Base-by-base conservation (phyloP, 192 early-diverging fungal species). In the Linnemannia hyalina region DNA sequence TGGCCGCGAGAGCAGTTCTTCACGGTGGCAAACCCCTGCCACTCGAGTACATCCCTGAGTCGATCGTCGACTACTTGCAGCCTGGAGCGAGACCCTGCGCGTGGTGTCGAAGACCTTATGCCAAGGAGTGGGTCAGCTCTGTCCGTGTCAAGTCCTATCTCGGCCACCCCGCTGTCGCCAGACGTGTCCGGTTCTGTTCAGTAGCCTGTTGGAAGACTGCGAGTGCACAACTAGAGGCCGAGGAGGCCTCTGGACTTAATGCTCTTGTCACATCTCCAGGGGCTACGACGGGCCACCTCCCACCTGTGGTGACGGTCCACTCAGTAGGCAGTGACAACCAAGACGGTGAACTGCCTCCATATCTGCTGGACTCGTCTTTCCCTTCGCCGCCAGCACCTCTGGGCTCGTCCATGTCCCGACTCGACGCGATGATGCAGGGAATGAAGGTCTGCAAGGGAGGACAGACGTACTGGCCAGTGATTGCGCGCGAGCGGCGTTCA, bases 71-170 rank as follows among this genome's bases (percentile, higher is more conserved):
- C 40, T 91, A 83, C 52, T 80, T 73, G 35, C 75, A 78, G 78
- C 89, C 85, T 16, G 85, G 81, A 9, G 86, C 85, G 10, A 70
- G 85, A 40, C 89, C 85, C 1, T 90, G 89, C 76, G 89, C 57
- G 5, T 65, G 76, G 60, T 90, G 89, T 63, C 78, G 82, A 8
- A 55, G 74, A 41, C 83, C 91, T 0, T 92, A 89, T 84, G 88
- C 90, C 35, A 90, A 92, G 22, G 91, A 92, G 76, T 92, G 91
- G 91, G 77, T 92, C 8, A 89, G 89, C 15, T 90, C 90, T 63
- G 88, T 92, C 4, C 84, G 90, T 20, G 90, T 92, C 40, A 90
- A 92, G 70, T 88, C 88, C 44, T 92, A 89, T 68, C 71, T 80
- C 6, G 91, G 91, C 0, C 90, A 92, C 81, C 91, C 91, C 10